These are phyloP conservation scores for Coffea eugenioides DNA, from an alignment of 257 asterid species.

Conservation along the genomic window DNA sequence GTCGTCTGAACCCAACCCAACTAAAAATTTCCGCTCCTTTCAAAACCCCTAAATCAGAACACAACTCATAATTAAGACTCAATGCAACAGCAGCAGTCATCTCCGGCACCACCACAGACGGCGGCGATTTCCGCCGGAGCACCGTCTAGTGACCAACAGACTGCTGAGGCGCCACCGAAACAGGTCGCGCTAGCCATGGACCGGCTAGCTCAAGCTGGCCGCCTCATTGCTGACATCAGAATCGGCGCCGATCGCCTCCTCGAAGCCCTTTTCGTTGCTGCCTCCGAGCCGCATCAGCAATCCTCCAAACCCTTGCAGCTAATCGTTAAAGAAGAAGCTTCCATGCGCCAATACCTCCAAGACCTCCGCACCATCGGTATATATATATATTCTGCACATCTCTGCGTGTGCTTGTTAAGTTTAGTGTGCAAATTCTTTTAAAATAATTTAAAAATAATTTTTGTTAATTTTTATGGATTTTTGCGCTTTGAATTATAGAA, in stretches of 20 bases:
- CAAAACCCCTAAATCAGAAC: neutral
- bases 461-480: neutral
- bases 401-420: neutral
- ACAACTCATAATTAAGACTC: neutral
- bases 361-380: slow-evolving; percentile 77
- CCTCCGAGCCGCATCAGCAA: slow-evolving; percentile 55
- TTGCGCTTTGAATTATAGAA: neutral
- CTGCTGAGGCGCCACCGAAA: slow-evolving; percentile 87
- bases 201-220: slow-evolving; percentile 80
- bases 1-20: no score
- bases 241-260: slow-evolving; percentile 90
- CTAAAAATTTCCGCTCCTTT: no score
- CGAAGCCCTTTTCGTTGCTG: slow-evolving; percentile 66
- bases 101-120: slow-evolving; percentile 36
- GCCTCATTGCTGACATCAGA: slow-evolving; percentile 87
- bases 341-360: slow-evolving; percentile 74
- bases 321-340: slow-evolving; percentile 62
- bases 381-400: neutral
- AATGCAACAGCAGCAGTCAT: slow-evolving; percentile 51
- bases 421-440: neutral
- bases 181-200: slow-evolving; percentile 97
- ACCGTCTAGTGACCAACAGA: slow-evolving; percentile 1
- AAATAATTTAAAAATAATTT: no score
- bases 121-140: slow-evolving; percentile 24
- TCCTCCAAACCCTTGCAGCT: slow-evolving; percentile 63